Conservation (phyloP, 2,329 filamentous ascomycete genomes). For the Tothia fuscella region DNA sequence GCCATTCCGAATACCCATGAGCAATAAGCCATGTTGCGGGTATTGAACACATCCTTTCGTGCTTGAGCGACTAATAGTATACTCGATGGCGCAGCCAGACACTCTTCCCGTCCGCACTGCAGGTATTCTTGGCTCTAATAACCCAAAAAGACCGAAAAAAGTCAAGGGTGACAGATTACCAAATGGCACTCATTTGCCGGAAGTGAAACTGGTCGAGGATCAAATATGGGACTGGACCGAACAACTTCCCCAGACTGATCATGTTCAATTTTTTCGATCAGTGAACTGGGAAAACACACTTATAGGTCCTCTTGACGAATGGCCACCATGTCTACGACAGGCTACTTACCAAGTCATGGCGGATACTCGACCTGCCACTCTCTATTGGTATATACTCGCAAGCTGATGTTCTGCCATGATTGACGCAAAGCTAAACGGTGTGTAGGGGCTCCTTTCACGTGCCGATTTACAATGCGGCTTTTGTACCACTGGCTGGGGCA, state of each 20-base stretch:
- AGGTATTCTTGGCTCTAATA: no score
- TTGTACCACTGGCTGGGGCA: background rate
- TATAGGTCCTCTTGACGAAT: background rate
- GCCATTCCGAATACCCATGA: no score
- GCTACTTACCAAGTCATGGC: background rate
- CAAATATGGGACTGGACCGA: conserved; percentile 2
- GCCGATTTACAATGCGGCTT: conserved; percentile 4
- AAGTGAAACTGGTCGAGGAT: no score
- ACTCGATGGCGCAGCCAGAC: no score
- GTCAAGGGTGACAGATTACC: no score
- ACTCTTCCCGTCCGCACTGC: no score
- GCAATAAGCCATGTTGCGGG: no score
- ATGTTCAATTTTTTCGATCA: background rate
- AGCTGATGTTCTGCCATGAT: background rate
- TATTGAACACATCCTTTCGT: no score
- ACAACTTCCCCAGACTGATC: background rate
- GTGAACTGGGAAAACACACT: conserved; percentile 1
- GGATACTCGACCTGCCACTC: background rate
- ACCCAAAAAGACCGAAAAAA: no score
- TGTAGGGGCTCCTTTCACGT: background rate
- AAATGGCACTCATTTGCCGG: no score
- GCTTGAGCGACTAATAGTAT: no score
- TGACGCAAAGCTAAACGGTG: no score
- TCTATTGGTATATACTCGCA: background rate
- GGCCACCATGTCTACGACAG: background rate